Percentiles rank a stretch among this genome's conserved stretches.
Conservation (phyloP, 2,329 filamentous ascomycete species). For the Elsinoe arachidis region DNA sequence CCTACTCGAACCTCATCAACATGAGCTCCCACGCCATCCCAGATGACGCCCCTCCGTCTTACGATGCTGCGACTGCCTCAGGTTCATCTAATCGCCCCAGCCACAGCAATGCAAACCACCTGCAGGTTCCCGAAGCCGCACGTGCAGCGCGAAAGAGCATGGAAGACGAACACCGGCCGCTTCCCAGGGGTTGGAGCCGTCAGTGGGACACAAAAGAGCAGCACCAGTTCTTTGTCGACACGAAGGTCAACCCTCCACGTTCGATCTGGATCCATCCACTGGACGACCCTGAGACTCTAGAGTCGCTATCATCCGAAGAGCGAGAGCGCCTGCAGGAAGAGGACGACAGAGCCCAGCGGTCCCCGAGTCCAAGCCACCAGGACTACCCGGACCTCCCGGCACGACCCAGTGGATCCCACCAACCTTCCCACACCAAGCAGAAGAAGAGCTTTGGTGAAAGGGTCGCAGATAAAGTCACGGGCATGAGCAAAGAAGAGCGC, state of each 20-base stretch:
- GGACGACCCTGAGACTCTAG: conserved; percentile 49
- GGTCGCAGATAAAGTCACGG: conserved; percentile 52
- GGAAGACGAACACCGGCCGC: conserved; percentile 50
- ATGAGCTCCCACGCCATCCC: background rate
- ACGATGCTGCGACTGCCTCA: background rate
- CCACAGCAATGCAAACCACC: background rate
- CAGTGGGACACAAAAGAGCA: conserved; percentile 45
- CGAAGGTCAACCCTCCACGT: conserved; percentile 43
- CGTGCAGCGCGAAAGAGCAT: conserved; percentile 33
- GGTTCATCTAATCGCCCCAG: background rate
- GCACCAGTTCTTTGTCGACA: conserved; percentile 58
- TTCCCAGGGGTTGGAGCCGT: conserved; percentile 50
- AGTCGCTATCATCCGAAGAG: conserved; percentile 40
- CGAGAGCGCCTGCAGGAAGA: conserved; percentile 38
- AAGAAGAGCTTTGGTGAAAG: conserved; percentile 41
- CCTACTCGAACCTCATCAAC: background rate
- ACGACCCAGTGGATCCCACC: conserved; percentile 17
- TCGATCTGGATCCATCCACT: conserved; percentile 55
- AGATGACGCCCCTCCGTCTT: background rate
- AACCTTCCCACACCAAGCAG: conserved; percentile 26
- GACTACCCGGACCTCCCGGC: conserved; percentile 30
- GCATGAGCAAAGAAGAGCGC: conserved; percentile 48
- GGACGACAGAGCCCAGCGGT: conserved; percentile 27
- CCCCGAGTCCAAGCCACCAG: conserved; percentile 22
- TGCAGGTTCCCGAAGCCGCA: background rate